Evolutionary conservation across 371 early-diverging fungal genomes (phyloP), one percentile per base, ranked within the genome.

Genomic region (Mortierella sp.): DNA sequence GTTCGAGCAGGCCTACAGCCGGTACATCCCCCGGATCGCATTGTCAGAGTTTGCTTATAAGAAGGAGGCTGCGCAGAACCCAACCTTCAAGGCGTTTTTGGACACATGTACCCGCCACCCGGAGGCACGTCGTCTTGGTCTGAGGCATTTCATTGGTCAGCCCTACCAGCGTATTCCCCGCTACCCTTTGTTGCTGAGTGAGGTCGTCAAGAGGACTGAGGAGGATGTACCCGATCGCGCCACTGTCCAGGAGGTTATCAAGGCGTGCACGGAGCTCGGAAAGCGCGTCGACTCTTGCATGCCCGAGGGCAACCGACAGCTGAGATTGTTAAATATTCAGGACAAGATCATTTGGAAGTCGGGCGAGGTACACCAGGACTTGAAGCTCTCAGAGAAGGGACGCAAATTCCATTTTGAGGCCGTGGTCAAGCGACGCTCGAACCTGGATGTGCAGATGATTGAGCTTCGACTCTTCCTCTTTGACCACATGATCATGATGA

Each of bases 111-210:
- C 96, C 57, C 91, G 95, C 4, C 83, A 91, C 19, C 96, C 97
- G 21, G 94, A 95, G 80, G 94, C 95, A 50, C 91, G 98, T 47
- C 97, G 96, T 82, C 89, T 98, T 38, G 94, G 93, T 47, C 83
- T 96, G 58, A 93, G 95, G 77, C 94, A 94, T n/a, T 98, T 97
- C 87, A 84, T 98, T 70, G 94, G 94, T 1, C 90, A 95, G 38
- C 98, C 98, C 0, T 96, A 97, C 8, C 95, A 97, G 0, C 94
- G 98, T 21, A 87, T 98, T 70, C 98, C 96, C 6, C 91, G 98
- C 76, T 99, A 98, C 81, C 96, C 96, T 10, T 90, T 99, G n/a
- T 84, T 99, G 48, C 89, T 99, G 10, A 90, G 94, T 57, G 96
- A 95, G 19, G 94, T 97, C 24, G 87, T 97, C 26, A 96, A 97